These are phyloP conservation scores for Aspergillus leporis DNA, from an alignment of 495 filamentous ascomycete species.

Conservation along the genomic window DNA sequence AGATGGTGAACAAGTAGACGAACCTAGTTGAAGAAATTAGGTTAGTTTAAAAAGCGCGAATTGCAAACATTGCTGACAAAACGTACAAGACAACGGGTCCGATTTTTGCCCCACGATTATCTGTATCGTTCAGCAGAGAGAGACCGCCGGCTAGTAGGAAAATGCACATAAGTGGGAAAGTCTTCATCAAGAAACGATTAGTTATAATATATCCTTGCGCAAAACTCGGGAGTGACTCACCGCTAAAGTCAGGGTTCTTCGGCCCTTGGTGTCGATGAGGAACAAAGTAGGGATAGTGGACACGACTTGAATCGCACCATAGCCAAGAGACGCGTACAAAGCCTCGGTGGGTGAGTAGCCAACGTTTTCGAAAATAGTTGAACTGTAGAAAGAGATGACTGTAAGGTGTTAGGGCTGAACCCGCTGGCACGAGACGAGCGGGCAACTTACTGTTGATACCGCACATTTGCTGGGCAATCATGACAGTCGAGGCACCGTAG, in stretches of 20 bases:
- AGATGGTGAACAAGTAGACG: conserved; percentile 43
- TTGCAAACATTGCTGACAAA: not conserved
- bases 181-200: conserved; percentile 61
- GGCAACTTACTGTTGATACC: conserved; percentile 47
- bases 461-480: conserved; percentile 55
- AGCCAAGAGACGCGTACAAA: conserved; percentile 66
- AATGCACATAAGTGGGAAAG: conserved; percentile 78
- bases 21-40: conserved; percentile 34
- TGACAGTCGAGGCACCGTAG: conserved; percentile 62
- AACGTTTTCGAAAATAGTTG: conserved; percentile 65
- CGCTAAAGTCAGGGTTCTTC: conserved; percentile 55
- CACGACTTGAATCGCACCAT: conserved; percentile 66
- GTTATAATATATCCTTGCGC: not conserved
- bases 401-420: conserved; percentile 19
- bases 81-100: conserved; percentile 34
- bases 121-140: conserved; percentile 43
- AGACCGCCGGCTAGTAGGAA: conserved; percentile 68
- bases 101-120: conserved; percentile 19
- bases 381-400: conserved; percentile 82
- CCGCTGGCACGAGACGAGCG: conserved; percentile 1
- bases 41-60: too few relatives aligned
- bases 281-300: conserved; percentile 68
- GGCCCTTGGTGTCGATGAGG: conserved; percentile 77
- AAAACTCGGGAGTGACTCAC: conserved; percentile 26
- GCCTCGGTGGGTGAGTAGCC: conserved; percentile 56